Base-by-base conservation (phyloP, 176 grass and related monocot genomes). In the Secale cereale region DNA sequence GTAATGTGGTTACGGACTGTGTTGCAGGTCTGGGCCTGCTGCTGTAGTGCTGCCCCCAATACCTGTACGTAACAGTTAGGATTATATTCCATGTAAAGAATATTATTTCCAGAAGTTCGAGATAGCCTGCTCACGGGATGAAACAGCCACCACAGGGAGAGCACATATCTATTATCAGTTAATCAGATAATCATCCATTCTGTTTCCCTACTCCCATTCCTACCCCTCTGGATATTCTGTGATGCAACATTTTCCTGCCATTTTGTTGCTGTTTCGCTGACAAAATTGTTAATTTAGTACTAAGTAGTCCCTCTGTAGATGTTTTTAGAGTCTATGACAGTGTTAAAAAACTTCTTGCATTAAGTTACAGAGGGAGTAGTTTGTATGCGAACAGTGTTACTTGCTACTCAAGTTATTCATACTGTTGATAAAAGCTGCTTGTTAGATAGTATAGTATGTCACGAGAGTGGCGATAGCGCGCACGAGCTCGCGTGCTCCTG, bases 141-240 rank as follows among this genome's bases (percentile, higher is more conserved):
- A 50, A 26, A 75, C 26, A 30, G 19, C 71, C 25, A 46, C 4
- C 71, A 43, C 40, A 28, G 45, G 25, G 70, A 74, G 25, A 28
- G 23, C 40, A 74, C 16, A 16, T 29, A 73, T 45, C 37, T 41
- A 41, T 29, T 74, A 28, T 73, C 13, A 73, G 41, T 73, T 74
- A 46, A 74, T 73, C 39, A 73, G 23, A 73, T 37, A 73, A 45
- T 73, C 27, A 73, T 73, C 70, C 70, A 45, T 23, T 74, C 25
- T 46, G 40, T 74, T 74, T 48, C 54, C 54, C 20, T 57, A 57
- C 54, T 57, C 52, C 54, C 7, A 1, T 20, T 54, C 50, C 50
- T 54, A 54, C 17, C 50, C 50, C 50, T 54, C 50, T 54, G 50
- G 17, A 54, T 54, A 54, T 25, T 65, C 29, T 70, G 64, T 52